These are phyloP conservation scores for Candida verbasci DNA, from an alignment of 805 yeast genomes.

Conservation along the genomic window DNA sequence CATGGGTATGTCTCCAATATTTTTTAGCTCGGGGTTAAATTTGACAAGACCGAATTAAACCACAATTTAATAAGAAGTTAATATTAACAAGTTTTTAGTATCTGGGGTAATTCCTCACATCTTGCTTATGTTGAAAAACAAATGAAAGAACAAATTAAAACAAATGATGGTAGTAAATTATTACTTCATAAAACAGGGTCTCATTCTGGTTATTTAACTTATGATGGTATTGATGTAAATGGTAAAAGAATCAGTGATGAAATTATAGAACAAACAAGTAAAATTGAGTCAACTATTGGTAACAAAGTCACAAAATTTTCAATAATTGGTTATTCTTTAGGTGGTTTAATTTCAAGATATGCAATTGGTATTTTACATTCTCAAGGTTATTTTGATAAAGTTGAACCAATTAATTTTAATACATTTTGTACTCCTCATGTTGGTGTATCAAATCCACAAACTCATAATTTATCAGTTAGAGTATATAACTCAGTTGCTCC, in stretches of 20 bases:
- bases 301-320: conserved; percentile 33
- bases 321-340: conserved; percentile 39
- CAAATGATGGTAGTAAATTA: conserved; percentile 17
- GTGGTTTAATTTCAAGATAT: conserved; percentile 39
- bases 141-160: conserved; percentile 27
- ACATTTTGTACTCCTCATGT: conserved; percentile 57
- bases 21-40: background rate
- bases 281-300: background rate
- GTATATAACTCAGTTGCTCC: conserved; percentile 65
- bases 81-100: too few relatives aligned
- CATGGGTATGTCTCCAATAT: conserved; percentile 56
- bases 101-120: conserved; percentile 73
- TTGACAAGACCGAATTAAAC: background rate
- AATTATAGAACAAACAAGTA: conserved; percentile 30
- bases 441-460: conserved; percentile 53
- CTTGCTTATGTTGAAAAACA: conserved; percentile 56
- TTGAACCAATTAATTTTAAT: conserved; percentile 57
- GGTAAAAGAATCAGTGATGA: conserved; percentile 74
- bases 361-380: conserved; percentile 47
- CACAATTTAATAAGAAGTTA: too few relatives aligned
- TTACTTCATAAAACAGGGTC: conserved; percentile 48
- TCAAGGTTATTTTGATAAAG: conserved; percentile 46
- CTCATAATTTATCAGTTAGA: conserved; percentile 32
- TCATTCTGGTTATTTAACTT: conserved; percentile 72
- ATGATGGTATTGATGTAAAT: conserved; percentile 84